These are phyloP conservation scores for Cyberlindnera samutprakarnensis DNA, from an alignment of 805 yeast genomes.

Conservation along the genomic window DNA sequence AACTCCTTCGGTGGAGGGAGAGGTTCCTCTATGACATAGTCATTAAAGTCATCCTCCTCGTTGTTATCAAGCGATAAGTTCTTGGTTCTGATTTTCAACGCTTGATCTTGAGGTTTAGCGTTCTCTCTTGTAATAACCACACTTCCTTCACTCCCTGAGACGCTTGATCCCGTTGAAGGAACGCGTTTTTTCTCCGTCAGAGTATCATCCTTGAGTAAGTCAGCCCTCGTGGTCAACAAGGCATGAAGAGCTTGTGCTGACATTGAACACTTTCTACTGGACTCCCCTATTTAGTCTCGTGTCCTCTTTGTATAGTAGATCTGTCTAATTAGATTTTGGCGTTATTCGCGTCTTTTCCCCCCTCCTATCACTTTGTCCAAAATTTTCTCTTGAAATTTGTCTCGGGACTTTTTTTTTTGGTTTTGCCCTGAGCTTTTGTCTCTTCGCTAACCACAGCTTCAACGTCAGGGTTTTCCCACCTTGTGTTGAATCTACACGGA, in stretches of 20 bases:
- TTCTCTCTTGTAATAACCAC: slow-evolving; percentile 9
- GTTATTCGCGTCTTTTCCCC: too few relatives aligned
- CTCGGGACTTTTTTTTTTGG: too few relatives aligned
- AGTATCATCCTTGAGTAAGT: slow-evolving; percentile 15
- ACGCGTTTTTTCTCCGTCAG: slow-evolving; percentile 18
- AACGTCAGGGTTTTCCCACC: too few relatives aligned
- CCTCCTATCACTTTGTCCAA: too few relatives aligned
- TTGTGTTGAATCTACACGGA: too few relatives aligned
- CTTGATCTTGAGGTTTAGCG: slow-evolving; percentile 4
- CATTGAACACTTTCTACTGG: too few relatives aligned
- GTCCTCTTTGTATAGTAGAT: too few relatives aligned
- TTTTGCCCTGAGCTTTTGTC: too few relatives aligned
- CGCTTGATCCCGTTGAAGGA: slow-evolving; percentile 13
- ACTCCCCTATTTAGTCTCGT: too few relatives aligned
- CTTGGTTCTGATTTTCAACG: slow-evolving; percentile 14
- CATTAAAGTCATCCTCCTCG: slow-evolving; percentile 35
- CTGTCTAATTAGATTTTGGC: too few relatives aligned
- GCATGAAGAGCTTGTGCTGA: slow-evolving; percentile 13
- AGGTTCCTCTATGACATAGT: slow-evolving; percentile 30
- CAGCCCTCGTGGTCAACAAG: slow-evolving; percentile 12
- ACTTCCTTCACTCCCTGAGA: slow-evolving; percentile 12
- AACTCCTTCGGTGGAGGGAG: slow-evolving; percentile 66
- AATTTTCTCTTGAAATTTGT: too few relatives aligned
- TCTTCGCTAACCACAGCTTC: too few relatives aligned
- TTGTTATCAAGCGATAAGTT: slow-evolving; percentile 26